Base-by-base conservation (phyloP, 495 filamentous ascomycete species). In the Xylaria sp. region DNA sequence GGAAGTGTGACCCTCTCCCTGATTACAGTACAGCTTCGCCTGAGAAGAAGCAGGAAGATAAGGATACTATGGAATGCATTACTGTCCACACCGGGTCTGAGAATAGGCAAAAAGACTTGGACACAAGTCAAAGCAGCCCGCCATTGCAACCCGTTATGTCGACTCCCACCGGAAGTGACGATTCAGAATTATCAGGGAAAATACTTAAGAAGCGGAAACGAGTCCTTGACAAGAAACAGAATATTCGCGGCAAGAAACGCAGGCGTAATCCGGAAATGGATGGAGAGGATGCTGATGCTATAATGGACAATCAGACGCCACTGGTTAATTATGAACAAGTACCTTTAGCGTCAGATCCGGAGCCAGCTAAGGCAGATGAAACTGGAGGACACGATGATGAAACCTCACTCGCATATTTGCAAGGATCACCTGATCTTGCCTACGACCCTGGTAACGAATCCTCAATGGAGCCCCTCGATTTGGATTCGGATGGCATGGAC, bases 171-270 rank as follows among this genome's bases (percentile, higher is more conserved):
- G 71, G 71, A 57, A 40, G 35, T 9, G 73, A 72, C 19, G 29
- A 48, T 35, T 63, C 73, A 21, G 68, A 68, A 31, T 58, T 73
- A 9, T 74, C 77, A 43, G 69, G 35, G n/a, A 77, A 71, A 33
- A 73, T 35, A 17, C 71, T 69, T 17, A 76, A 31, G 55, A 78
- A 79, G 64, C 75, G 76, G 58, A 78, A 79, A 71, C 72, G 74
- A 48, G 53, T 61, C 17, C 40, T 63, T 1, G 75, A 75, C 33
- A 75, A 46, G 41, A 75, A 67, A 43, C 72, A 62, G 17, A 72
- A 71, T 50, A 63, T 40, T 66, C 64, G 68, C 61, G 50, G 67
- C 26, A 81, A 78, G 63, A 79, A 78, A 68, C 75, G 76, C n/a
- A 80, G 65, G 57, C 69, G 73, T 63, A 37, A 67, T 19, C 55